A percentile compares a stretch with the other conserved stretches of the same genome.
These are phyloP conservation scores for Phytophthora meadii DNA, from an alignment of 352 stramenopile genomes.

Conservation along the genomic window DNA sequence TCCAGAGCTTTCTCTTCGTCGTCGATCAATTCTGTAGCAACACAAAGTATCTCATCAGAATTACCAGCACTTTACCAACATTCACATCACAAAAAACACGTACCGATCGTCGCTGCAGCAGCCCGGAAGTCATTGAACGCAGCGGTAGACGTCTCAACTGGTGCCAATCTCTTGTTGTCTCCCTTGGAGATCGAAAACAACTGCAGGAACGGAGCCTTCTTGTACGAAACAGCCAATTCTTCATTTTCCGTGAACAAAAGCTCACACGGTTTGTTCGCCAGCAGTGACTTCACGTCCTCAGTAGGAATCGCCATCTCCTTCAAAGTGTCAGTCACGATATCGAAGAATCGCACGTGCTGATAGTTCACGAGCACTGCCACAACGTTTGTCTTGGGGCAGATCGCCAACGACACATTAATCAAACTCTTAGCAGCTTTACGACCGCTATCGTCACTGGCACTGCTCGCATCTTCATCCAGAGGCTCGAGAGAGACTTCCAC, in stretches of 20 bases:
- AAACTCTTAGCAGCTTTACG: slow-evolving; percentile 48
- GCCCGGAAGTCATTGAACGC: slow-evolving; percentile 54
- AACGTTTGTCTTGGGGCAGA: slow-evolving; percentile 63
- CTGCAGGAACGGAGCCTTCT: slow-evolving; percentile 65
- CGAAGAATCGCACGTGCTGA: slow-evolving; percentile 58
- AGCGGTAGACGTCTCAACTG: slow-evolving; percentile 21
- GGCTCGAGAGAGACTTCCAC: slow-evolving; percentile 35
- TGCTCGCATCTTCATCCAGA: slow-evolving; percentile 31
- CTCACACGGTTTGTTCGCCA: slow-evolving; percentile 56
- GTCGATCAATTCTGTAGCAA: slow-evolving; percentile 50
- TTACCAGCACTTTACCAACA: slow-evolving; percentile 5
- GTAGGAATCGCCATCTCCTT: slow-evolving; percentile 31
- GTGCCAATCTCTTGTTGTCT: slow-evolving; percentile 29
- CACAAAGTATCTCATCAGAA: slow-evolving; percentile 11
- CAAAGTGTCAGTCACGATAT: slow-evolving; percentile 47
- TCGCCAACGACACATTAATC: slow-evolving; percentile 63
- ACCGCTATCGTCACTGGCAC: slow-evolving; percentile 30
- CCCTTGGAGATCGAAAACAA: slow-evolving; percentile 54
- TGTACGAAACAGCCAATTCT: slow-evolving; percentile 63
- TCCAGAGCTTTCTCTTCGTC: slow-evolving; percentile 59
- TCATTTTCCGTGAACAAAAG: slow-evolving; percentile 56
- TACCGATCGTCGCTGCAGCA: slow-evolving; percentile 65
- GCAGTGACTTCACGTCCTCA: slow-evolving; percentile 44
- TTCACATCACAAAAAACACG: slow-evolving; percentile 5
- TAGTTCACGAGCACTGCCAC: slow-evolving; percentile 66